phyloP scores from a whole-genome alignment of 2,329 filamentous ascomycete genomes.

The Hymenoscyphus infarciens region DNA sequence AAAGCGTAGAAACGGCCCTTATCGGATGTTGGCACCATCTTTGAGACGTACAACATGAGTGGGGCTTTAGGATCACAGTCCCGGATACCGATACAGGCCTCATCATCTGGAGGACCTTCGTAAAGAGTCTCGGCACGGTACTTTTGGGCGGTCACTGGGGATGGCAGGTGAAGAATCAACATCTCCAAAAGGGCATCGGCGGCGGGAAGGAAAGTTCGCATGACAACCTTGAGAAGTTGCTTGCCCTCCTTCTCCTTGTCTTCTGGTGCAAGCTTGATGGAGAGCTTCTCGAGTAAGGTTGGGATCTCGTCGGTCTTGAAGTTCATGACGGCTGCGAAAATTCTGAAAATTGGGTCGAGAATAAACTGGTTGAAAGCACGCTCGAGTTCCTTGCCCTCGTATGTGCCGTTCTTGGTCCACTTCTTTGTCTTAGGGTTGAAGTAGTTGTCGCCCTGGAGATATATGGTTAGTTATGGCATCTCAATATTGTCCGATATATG shows the following conservation, averaged over 20 bases:
- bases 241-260: conserved; percentile 97
- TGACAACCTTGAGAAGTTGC: conserved; percentile 94
- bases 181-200: conserved; percentile 98
- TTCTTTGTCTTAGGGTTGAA: conserved; percentile 99
- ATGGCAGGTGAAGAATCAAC: conserved; percentile 99
- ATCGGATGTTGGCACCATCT: conserved; percentile 99
- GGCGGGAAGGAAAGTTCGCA: conserved; percentile 98
- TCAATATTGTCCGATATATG: neutral
- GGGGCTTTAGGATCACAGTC: conserved; percentile 97
- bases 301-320: conserved; percentile 93
- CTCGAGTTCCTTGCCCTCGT: conserved; percentile 87
- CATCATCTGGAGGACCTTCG: conserved; percentile 93
- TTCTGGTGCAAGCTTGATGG: conserved; percentile 82
- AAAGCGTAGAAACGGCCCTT: conserved; percentile 99
- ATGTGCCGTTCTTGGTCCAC: conserved; percentile 85
- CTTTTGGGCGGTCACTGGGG: conserved; percentile 89
- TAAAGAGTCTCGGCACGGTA: conserved; percentile 99
- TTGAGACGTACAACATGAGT: conserved; percentile 99
- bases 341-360: conserved; percentile 99
- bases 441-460: conserved; percentile 80
- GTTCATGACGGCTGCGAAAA: conserved; percentile 96
- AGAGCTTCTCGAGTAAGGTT: conserved; percentile 84
- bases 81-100: conserved; percentile 91
- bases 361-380: conserved; percentile 99
- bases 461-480: conserved; percentile 23